A percentile compares a stretch with the other conserved stretches of the same genome.
Conservation (phyloP, 179 eudicot genomes). For the Pouteria campechiana region DNA sequence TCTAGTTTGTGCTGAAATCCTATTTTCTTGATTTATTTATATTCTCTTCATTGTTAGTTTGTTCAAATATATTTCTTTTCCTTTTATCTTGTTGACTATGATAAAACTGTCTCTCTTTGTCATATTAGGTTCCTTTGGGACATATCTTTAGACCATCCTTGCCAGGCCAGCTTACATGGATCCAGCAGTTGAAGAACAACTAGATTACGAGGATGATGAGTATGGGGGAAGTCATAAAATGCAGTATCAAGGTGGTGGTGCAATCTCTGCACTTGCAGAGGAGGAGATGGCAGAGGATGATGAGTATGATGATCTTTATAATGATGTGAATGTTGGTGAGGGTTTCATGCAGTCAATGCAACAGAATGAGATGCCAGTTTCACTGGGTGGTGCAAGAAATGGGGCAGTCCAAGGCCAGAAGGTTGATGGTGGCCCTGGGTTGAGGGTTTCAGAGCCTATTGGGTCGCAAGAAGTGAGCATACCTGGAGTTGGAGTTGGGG, state of each 20-base stretch:
- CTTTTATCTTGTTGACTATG: too few relatives aligned
- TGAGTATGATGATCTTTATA: slow-evolving; percentile 87
- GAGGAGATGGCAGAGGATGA: slow-evolving; percentile 86
- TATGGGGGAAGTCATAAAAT: slow-evolving; percentile 49
- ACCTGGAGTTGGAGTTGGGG: slow-evolving; percentile 23
- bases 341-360: slow-evolving; percentile 70
- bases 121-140: neutral
- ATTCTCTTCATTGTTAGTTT: neutral
- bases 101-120: neutral
- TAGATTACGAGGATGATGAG: slow-evolving; percentile 70
- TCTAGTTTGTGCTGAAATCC: too few relatives aligned
- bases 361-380: slow-evolving; percentile 36
- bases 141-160: neutral
- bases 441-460: slow-evolving; percentile 31
- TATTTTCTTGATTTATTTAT: too few relatives aligned
- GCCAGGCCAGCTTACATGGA: slow-evolving; percentile 39
- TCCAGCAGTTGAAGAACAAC: slow-evolving; percentile 50
- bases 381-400: slow-evolving; percentile 28
- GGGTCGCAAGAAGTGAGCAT: slow-evolving; percentile 18
- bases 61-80: neutral
- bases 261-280: slow-evolving; percentile 85
- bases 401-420: slow-evolving; percentile 36
- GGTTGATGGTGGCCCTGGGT: slow-evolving; percentile 28
- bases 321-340: slow-evolving; percentile 87
- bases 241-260: slow-evolving; percentile 69